Evolutionary conservation across 176 grass and related monocot genomes (phyloP).

Genomic region (Aegilops sharonensis): DNA sequence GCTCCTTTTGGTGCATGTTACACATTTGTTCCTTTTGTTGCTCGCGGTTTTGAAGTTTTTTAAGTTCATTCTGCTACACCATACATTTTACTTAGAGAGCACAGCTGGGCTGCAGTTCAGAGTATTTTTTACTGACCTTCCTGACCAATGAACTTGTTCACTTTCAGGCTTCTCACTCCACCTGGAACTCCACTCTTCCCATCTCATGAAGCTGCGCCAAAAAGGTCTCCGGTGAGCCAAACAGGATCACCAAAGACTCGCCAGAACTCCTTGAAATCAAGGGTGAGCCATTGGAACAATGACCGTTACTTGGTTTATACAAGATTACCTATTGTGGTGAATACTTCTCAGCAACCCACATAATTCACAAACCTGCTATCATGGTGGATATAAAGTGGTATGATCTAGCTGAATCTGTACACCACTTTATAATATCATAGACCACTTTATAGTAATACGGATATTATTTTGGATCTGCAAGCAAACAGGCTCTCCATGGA

Average conservation of each 20-base stretch:
- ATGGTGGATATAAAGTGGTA: background rate
- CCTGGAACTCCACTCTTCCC: conserved; percentile 91
- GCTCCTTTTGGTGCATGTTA: background rate
- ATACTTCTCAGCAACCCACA: background rate
- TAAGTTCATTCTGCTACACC: conserved; percentile 12
- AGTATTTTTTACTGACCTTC: conserved; percentile 11
- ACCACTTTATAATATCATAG: background rate
- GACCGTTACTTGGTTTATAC: background rate
- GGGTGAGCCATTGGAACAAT: conserved; percentile 46
- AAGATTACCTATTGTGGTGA: background rate
- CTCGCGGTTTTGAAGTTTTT: background rate
- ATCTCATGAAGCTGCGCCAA: conserved; percentile 67
- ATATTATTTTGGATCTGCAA: conserved; percentile 7
- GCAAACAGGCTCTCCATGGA: background rate
- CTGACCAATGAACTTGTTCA: conserved; percentile 34
- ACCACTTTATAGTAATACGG: background rate
- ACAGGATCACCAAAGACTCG: conserved; percentile 74
- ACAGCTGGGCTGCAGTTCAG: background rate
- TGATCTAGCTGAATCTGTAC: background rate
- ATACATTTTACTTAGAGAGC: background rate
- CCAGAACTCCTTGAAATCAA: conserved; percentile 82
- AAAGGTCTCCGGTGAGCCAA: conserved; percentile 67
- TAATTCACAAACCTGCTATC: conserved; percentile 9
- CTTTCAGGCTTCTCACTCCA: conserved; percentile 90
- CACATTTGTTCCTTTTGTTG: conserved; percentile 10